A percentile compares a stretch with the other conserved stretches of the same genome.
phyloP scores from a whole-genome alignment of 306 rosid genomes.

The Quercus engelmannii region DNA sequence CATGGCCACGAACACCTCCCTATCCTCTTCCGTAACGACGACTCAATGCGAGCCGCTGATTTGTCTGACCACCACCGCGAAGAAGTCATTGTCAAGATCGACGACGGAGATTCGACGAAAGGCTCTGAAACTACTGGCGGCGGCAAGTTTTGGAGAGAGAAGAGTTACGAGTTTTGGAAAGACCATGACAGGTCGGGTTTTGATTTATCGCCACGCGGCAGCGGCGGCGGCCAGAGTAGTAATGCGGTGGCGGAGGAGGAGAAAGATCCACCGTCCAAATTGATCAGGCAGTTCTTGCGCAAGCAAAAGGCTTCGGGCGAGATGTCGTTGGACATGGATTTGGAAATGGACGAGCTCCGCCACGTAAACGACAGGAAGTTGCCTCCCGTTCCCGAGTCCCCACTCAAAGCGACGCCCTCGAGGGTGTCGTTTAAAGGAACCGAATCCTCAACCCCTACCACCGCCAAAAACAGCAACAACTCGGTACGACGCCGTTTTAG shows the following conservation, averaged over 20 bases:
- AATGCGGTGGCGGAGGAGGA: not conserved
- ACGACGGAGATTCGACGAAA: conserved; percentile 18
- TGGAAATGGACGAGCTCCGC: conserved; percentile 83
- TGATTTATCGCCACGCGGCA: conserved; percentile 27
- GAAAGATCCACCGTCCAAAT: conserved; percentile 79
- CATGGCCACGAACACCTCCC: conserved; percentile 44
- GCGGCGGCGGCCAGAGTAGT: too few relatives aligned
- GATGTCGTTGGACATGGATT: conserved; percentile 76
- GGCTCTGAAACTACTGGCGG: not conserved
- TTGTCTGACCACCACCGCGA: not conserved
- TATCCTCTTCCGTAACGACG: conserved; percentile 38
- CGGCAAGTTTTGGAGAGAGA: conserved; percentile 43
- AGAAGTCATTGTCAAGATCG: conserved; percentile 60
- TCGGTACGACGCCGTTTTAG: conserved; percentile 40
- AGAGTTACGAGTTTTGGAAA: conserved; percentile 56
- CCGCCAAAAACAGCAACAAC: conserved; percentile 15
- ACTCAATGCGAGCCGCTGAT: conserved; percentile 9
- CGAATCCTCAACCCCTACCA: not conserved
- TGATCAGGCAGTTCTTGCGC: conserved; percentile 66
- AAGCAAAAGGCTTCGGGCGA: conserved; percentile 74
- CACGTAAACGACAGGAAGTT: conserved; percentile 26
- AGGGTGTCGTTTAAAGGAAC: conserved; percentile 42
- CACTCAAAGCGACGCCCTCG: conserved; percentile 25
- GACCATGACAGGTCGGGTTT: conserved; percentile 22
- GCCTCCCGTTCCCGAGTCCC: conserved; percentile 57